Base-by-base conservation (phyloP, 257 asterid species). In the Scutellaria minor region DNA sequence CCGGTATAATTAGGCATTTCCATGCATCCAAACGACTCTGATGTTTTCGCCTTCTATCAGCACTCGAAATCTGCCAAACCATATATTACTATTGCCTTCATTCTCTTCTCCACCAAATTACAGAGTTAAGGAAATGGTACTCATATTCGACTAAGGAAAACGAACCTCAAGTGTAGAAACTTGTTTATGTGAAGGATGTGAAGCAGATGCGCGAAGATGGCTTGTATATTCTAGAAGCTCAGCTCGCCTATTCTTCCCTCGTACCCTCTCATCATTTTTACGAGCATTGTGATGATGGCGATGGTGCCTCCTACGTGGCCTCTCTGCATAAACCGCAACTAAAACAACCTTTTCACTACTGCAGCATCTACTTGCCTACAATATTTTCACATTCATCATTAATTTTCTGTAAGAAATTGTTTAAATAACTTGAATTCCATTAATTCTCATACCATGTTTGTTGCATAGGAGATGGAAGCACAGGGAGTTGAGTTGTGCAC, bases 191-290 rank as follows among this genome's bases (percentile, higher is more conserved):
- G 68, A 42, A 31, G 70, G 8, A 22, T 51, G 63, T 48, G 81
- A 61, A 8, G 85, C 14, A 12, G 80, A 68, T 54, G 77, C 74
- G 56, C 88, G 79, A 15, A 85, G 84, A 42, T 80, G 65, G 56
- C 85, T 85, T 0, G 90, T 45, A 67, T 87, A 81, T 0, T 81
- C 82, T n/a, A 85, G 87, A 75, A 83, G 86, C 51, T 82, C 81
- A 9, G 88, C 85, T 80, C 78, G 85, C 50, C 87, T 78, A 44
- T 83, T 73, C 78, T 80, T 66, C 65, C 87, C 83, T 74, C 73
- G 59, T 8, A 46, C 75, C 56, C 61, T 58, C 3, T 24, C 12
- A 9, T 46, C 62, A 27, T 15, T 70, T 9, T 40, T 64, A 46
- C 64, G 78, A 24, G 55, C 60, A 3, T 74, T 62, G 24, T 74